These are phyloP conservation scores for Eucalyptus pauciflora DNA, from an alignment of 345 rosid genomes.

Conservation along the genomic window DNA sequence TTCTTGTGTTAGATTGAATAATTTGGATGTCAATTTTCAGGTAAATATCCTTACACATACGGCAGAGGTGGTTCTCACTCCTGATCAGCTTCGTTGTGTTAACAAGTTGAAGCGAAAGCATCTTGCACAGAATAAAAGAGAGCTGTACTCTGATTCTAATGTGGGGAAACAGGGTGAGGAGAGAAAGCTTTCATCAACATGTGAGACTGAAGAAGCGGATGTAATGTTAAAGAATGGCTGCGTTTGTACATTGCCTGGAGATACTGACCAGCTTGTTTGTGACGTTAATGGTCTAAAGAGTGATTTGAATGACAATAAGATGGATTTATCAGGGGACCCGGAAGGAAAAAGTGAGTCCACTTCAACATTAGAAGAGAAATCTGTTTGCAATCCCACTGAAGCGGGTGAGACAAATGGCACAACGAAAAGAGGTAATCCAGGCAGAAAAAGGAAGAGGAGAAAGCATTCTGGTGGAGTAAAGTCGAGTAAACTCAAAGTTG, in stretches of 20 bases:
- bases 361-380: neutral
- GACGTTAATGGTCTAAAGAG: neutral
- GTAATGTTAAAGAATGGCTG: neutral
- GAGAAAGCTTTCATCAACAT: neutral
- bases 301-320: neutral
- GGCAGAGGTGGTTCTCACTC: conserved; percentile 8
- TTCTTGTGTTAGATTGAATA: neutral
- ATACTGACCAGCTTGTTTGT: neutral
- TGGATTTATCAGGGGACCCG: neutral
- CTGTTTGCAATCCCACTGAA: neutral
- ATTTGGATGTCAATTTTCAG: conserved; percentile 5
- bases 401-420: neutral
- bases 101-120: conserved; percentile 4
- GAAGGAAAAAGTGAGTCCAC: neutral
- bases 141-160: neutral
- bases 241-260: neutral
- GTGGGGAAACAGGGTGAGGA: neutral
- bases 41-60: conserved; percentile 54
- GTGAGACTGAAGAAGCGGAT: neutral
- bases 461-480: neutral
- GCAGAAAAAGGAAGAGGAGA: neutral
- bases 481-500: neutral
- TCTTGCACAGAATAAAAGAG: conserved; percentile 9
- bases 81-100: neutral
- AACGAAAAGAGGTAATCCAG: neutral